Conservation (phyloP, 2,329 filamentous ascomycete genomes). For the Ampelomyces quisqualis region DNA sequence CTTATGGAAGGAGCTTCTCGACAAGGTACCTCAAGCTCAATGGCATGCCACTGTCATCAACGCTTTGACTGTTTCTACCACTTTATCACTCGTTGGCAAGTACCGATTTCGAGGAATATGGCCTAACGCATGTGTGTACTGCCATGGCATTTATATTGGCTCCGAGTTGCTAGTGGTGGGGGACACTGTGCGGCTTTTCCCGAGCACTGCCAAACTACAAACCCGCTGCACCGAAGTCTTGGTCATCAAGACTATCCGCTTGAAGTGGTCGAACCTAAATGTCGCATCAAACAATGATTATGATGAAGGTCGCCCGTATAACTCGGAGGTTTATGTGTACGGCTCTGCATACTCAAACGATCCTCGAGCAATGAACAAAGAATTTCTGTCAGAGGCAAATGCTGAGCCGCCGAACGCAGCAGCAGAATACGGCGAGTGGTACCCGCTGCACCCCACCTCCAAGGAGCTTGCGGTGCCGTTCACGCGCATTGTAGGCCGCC, state of each 20-base stretch:
- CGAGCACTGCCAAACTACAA: conserved; percentile 14
- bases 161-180: conserved; percentile 57
- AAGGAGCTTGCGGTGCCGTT: conserved; percentile 52
- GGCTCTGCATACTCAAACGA: conserved; percentile 53
- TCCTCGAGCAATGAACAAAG: conserved; percentile 32
- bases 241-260: conserved; percentile 54
- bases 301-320: conserved; percentile 50
- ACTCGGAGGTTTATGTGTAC: conserved; percentile 50
- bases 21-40: conserved; percentile 41
- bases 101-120: conserved; percentile 56
- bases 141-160: conserved; percentile 58
- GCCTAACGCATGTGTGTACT: conserved; percentile 56
- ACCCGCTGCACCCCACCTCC: conserved; percentile 48
- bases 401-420: conserved; percentile 18
- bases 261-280: conserved; percentile 53
- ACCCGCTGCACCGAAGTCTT: conserved; percentile 53
- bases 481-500: conserved; percentile 55
- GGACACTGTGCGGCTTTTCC: conserved; percentile 55
- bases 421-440: conserved; percentile 54
- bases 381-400: conserved; percentile 18
- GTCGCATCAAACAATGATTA: conserved; percentile 49
- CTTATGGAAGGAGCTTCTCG: conserved; percentile 55
- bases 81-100: conserved; percentile 55
- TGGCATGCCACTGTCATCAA: conserved; percentile 58
- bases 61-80: conserved; percentile 56